Base-by-base conservation (phyloP, 129 eudicot species). In the Kitagawia praeruptora region DNA sequence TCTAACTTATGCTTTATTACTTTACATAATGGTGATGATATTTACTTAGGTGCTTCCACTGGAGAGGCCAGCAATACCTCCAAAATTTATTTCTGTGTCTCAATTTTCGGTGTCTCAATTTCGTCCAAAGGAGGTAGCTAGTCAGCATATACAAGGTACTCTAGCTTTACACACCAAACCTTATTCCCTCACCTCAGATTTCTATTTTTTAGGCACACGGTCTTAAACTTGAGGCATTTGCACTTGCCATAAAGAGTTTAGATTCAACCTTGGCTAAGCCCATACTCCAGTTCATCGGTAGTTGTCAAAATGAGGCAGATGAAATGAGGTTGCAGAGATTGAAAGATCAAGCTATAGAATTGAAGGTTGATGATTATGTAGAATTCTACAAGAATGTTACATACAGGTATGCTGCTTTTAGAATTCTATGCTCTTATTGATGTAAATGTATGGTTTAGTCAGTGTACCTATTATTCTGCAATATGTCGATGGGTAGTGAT, bases 41-140 rank as follows among this genome's bases (percentile, higher is more conserved):
- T 79, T 82, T 75, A 81, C 78, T 78, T 86, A 90, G 99, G 88
- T 46, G 81, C 95, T 95, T 81, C 96, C 99, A 64, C 77, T 95
- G 70, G 95, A 90, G 84, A 92, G 96, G 83, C 78, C 88, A 77
- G 38, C 84, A 70, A 37, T 70, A 19, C 81, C 89, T 4, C 87
- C 90, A 67, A 86, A 75, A 81, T 86, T 95, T 73, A 86, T 95
- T 21, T 95, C 97, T 27, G 97, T 92, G 83, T 96, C 97, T 79
- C 99, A 90, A 34, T 34, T 34, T 34, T 34, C 37, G 37, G 97
- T 92, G 83, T 96, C 97, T 79, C 99, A 90, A 83, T 95, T 95
- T 82, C 98, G 98, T 85, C 99, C 97, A 79, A 98, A 95, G 93
- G 90, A 95, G 97, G 99, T 92, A 70, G 88, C 83, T 9, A 61